Evolutionary conservation across 441 rosid genomes (phyloP).

Genomic region (Macaranga tanarius): DNA sequence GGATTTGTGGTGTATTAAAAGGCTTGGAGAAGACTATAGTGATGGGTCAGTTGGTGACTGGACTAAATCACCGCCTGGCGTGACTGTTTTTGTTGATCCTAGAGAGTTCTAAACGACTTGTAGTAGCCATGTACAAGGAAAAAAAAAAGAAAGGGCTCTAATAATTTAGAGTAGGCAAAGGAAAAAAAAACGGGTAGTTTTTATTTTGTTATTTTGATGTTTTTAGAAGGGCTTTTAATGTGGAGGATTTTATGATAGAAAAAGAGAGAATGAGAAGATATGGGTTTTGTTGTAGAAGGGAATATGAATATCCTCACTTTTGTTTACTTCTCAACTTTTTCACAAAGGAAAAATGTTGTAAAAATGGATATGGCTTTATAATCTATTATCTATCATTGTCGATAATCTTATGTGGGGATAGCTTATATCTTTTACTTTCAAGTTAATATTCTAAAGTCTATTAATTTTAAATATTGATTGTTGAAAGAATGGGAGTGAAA

Average conservation of each 20-base stretch:
- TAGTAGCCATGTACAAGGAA: constrained; percentile 4
- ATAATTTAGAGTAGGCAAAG: neutral
- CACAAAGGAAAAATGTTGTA: constrained; percentile 25
- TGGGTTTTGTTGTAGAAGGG: constrained; percentile 33
- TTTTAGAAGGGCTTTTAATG: neutral
- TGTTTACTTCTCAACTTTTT: constrained; percentile 24
- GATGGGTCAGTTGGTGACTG: constrained; percentile 90
- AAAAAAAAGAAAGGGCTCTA: neutral
- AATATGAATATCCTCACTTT: constrained; percentile 38
- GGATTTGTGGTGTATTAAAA: constrained; percentile 90
- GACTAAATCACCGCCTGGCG: constrained; percentile 82
- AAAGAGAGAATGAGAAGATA: constrained; percentile 36
- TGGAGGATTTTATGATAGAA: constrained; percentile 15
- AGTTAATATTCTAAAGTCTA: neutral
- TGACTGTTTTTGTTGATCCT: constrained; percentile 95
- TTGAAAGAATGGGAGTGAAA: neutral
- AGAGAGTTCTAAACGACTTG: constrained; percentile 59
- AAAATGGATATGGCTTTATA: constrained; percentile 56
- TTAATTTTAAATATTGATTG: neutral
- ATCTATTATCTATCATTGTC: constrained; percentile 27
- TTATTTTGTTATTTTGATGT: neutral
- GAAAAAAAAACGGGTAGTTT: neutral
- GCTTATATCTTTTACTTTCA: neutral
- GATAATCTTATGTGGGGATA: constrained; percentile 21
- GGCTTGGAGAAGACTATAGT: constrained; percentile 79